Evolutionary conservation across 257 asterid genomes (phyloP).

Genomic region (Petunia secreta): DNA sequence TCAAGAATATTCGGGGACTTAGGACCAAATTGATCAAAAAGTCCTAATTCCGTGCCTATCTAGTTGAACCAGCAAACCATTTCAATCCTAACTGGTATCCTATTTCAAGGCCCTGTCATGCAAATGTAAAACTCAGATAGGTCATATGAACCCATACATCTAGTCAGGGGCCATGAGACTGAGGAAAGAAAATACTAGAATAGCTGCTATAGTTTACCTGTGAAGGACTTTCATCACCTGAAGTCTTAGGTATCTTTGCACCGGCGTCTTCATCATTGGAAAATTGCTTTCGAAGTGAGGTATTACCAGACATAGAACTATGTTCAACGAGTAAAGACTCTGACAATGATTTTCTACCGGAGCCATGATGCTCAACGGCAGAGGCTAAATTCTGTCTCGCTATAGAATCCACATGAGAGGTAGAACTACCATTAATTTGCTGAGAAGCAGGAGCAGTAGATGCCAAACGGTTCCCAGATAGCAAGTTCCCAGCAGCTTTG

Average conservation of each 20-base stretch:
- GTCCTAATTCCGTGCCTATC: slow-evolving; percentile 3
- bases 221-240: slow-evolving; percentile 51
- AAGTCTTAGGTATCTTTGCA: slow-evolving; percentile 48
- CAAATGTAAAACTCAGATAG: slow-evolving; percentile 4
- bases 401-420: slow-evolving; percentile 58
- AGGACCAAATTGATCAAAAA: background rate
- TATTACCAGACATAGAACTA: slow-evolving; percentile 66
- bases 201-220: slow-evolving; percentile 27
- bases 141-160: slow-evolving; percentile 6
- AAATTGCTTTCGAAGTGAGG: slow-evolving; percentile 85
- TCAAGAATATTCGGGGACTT: background rate
- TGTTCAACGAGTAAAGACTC: slow-evolving; percentile 78
- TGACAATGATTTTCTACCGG: slow-evolving; percentile 94
- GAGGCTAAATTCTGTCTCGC: slow-evolving; percentile 75
- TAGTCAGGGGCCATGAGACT: background rate
- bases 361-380: slow-evolving; percentile 81
- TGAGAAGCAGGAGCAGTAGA: slow-evolving; percentile 51
- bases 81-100: background rate
- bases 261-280: slow-evolving; percentile 64
- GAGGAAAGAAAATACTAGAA: slow-evolving; percentile 6
- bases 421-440: slow-evolving; percentile 51
- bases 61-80: background rate
- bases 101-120: background rate
- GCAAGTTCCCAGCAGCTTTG: slow-evolving; percentile 77
- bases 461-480: slow-evolving; percentile 54